Evolutionary conservation across 345 rosid genomes (phyloP).

Genomic region (Acer yangbiense): DNA sequence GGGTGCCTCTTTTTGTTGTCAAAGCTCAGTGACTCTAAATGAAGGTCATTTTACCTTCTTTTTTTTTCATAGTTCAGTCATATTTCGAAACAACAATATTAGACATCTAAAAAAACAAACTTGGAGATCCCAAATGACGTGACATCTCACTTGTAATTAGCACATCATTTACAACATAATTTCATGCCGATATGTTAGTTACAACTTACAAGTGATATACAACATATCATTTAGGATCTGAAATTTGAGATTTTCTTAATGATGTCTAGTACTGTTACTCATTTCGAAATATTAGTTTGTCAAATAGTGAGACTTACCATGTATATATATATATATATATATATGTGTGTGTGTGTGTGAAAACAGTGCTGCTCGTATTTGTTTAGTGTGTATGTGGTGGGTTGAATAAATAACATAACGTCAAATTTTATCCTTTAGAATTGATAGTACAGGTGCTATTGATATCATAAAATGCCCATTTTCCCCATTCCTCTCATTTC

Average conservation of each 20-base stretch:
- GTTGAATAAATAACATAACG: not conserved
- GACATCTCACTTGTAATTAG: not conserved
- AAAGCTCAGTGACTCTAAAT: constrained; percentile 56
- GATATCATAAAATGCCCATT: no score
- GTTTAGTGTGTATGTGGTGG: not conserved
- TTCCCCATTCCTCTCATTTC: no score
- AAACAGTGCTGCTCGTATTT: not conserved
- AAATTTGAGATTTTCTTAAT: not conserved
- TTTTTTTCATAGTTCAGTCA: not conserved
- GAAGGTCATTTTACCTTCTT: constrained; percentile 4
- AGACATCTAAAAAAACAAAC: not conserved
- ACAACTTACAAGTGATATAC: not conserved
- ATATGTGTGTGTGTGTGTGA: no score
- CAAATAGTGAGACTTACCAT: not conserved
- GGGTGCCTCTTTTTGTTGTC: constrained; percentile 82
- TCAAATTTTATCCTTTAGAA: no score
- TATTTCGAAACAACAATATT: not conserved
- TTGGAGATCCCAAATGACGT: not conserved
- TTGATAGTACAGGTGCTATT: no score
- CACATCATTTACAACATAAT: not conserved
- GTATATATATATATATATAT: not conserved
- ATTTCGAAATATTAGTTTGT: not conserved
- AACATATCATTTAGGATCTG: not conserved
- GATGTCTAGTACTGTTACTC: not conserved
- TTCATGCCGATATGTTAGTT: not conserved